phyloP scores from a whole-genome alignment of 768 basidiomycete genomes.

The Phanerodontia chrysosporium region DNA sequence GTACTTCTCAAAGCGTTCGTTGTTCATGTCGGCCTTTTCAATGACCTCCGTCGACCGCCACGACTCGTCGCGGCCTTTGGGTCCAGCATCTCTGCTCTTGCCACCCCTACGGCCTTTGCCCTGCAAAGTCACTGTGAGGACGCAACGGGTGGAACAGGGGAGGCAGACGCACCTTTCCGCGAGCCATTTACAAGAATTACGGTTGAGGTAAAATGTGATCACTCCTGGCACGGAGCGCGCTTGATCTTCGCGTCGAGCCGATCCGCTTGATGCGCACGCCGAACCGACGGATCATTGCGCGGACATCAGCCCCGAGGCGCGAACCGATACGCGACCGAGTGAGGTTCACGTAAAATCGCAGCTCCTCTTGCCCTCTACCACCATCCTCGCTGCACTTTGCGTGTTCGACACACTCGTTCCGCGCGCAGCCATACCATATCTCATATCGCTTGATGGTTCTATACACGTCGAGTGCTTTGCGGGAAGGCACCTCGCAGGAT shows the following conservation, averaged over 20 bases:
- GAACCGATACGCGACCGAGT: background rate
- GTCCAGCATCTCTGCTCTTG: constrained; percentile 4
- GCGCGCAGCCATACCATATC: background rate
- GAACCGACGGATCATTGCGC: background rate
- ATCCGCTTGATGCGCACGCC: constrained; percentile 1
- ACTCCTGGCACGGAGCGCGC: background rate
- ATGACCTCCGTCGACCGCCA: constrained; percentile 46
- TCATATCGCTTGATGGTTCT: constrained; percentile 4
- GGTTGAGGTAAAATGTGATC: constrained; percentile 3
- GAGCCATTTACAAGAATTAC: constrained; percentile 6
- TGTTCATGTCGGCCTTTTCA: constrained; percentile 62
- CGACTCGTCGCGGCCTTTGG: constrained; percentile 21
- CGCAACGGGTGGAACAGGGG: background rate
- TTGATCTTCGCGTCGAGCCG: constrained; percentile 2
- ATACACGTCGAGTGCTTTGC: background rate
- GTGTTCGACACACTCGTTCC: background rate
- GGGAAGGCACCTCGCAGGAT: background rate
- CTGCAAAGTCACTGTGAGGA: background rate
- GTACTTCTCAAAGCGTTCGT: constrained; percentile 62
- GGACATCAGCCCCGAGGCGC: background rate
- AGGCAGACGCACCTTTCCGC: constrained; percentile 15
- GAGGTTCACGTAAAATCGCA: background rate
- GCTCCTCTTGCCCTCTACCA: background rate
- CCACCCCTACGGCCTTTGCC: constrained; percentile 6
- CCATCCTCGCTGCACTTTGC: background rate